Percentiles rank a stretch among this genome's conserved stretches.
These are phyloP conservation scores for Ammopiptanthus mongolicus DNA, from an alignment of 306 rosid species.

Conservation along the genomic window DNA sequence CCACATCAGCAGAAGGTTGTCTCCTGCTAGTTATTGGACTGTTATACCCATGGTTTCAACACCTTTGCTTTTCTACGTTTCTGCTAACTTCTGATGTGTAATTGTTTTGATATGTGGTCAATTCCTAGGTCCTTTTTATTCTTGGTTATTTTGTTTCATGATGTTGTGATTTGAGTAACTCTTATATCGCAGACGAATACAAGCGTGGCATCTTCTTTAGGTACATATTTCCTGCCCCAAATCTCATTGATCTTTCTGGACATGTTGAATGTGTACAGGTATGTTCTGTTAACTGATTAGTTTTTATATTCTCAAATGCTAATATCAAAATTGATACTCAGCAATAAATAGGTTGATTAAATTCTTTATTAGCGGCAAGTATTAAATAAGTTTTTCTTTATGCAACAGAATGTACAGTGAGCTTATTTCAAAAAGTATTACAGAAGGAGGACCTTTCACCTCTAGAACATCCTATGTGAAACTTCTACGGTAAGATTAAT, in stretches of 20 bases:
- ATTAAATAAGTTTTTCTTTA: not conserved
- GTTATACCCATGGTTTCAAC: not conserved
- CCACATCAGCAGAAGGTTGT: not conserved
- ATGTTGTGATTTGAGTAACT: conserved; percentile 10
- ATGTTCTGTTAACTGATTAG: not conserved
- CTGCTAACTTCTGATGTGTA: not conserved
- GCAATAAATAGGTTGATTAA: not conserved
- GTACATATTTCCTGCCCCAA: conserved; percentile 91
- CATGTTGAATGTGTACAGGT: conserved; percentile 99
- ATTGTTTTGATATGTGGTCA: not conserved
- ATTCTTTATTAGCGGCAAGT: not conserved
- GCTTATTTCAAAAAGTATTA: conserved; percentile 86
- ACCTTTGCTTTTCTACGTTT: not conserved
- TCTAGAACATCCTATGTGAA: conserved; percentile 89
- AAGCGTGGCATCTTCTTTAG: conserved; percentile 82
- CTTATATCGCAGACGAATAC: conserved; percentile 76
- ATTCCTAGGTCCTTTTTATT: not conserved
- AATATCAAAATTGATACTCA: not conserved
- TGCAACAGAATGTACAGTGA: conserved; percentile 95
- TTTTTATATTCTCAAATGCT: not conserved
- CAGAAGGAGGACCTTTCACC: conserved; percentile 87
- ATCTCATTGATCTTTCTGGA: conserved; percentile 86
- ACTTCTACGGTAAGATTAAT: conserved; percentile 63
- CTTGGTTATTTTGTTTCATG: not conserved
- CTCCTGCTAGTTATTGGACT: not conserved